A percentile compares a stretch with the other conserved stretches of the same genome.
Evolutionary conservation across 345 rosid genomes (phyloP).

Genomic region (Litchi chinensis): DNA sequence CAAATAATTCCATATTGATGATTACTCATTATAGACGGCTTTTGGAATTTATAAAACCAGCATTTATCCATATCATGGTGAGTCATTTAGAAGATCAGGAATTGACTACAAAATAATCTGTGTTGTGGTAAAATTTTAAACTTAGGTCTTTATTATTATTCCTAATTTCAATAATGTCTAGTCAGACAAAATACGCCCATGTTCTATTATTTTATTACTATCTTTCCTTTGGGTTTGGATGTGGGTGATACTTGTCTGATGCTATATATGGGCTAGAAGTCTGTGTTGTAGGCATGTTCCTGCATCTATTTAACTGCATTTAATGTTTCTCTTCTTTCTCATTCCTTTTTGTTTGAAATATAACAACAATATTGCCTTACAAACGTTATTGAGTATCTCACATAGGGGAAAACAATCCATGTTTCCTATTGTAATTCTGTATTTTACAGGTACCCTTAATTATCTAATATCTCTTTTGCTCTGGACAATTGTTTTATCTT

Average conservation of each 20-base stretch:
- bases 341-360: not conserved
- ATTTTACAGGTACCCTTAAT: not conserved
- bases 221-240: not conserved
- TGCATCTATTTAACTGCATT: too few relatives aligned
- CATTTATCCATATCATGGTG: conserved; percentile 87
- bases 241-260: not conserved
- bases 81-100: conserved; percentile 22
- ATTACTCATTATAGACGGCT: conserved; percentile 91
- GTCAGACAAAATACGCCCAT: not conserved
- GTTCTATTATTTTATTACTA: not conserved
- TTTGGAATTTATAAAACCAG: conserved; percentile 76
- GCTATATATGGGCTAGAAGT: not conserved
- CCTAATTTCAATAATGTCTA: not conserved
- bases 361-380: not conserved
- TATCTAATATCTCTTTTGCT: not conserved
- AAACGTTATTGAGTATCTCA: not conserved
- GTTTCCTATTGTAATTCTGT: not conserved
- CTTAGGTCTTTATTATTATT: not conserved
- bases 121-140: not conserved
- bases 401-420: not conserved
- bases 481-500: not conserved
- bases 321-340: not conserved
- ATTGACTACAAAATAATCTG: too few relatives aligned
- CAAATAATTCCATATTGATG: conserved; percentile 84
- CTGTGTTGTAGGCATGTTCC: not conserved